These are phyloP conservation scores for Salvia splendens DNA, from an alignment of 257 asterid species.

Conservation along the genomic window DNA sequence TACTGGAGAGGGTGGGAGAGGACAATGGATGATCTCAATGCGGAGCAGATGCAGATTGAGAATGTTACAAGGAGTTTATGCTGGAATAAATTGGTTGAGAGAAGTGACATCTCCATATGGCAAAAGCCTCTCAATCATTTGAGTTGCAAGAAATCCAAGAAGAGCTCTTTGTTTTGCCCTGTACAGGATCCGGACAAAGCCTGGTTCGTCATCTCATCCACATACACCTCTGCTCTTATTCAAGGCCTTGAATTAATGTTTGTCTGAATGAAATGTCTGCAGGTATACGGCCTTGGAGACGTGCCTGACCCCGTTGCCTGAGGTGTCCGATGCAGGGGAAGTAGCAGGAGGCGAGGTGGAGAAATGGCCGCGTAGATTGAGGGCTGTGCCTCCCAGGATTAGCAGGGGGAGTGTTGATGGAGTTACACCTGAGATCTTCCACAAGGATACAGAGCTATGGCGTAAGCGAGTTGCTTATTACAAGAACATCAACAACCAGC, in stretches of 20 bases:
- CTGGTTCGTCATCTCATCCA: slow-evolving; percentile 45
- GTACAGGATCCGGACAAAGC: slow-evolving; percentile 65
- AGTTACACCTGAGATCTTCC: slow-evolving; percentile 40
- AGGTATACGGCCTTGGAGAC: slow-evolving; percentile 73
- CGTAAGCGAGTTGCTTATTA: slow-evolving; percentile 64
- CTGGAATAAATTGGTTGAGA: slow-evolving; percentile 82
- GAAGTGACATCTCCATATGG: slow-evolving; percentile 78
- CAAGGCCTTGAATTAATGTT: too few species aligned
- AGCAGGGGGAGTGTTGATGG: slow-evolving; percentile 55
- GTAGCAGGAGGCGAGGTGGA: slow-evolving; percentile 64
- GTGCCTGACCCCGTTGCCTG: slow-evolving; percentile 71
- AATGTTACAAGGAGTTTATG: slow-evolving; percentile 64
- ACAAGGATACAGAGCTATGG: slow-evolving; percentile 62
- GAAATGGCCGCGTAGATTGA: slow-evolving; percentile 72
- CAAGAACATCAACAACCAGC: slow-evolving; percentile 58
- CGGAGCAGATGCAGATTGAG: slow-evolving; percentile 76
- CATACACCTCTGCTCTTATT: neutral
- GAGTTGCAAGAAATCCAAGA: slow-evolving; percentile 43
- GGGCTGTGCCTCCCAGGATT: slow-evolving; percentile 68
- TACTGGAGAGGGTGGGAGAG: slow-evolving; percentile 82
- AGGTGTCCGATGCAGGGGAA: slow-evolving; percentile 49
- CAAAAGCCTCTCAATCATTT: slow-evolving; percentile 74
- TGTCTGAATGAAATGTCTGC: neutral
- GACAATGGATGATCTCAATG: slow-evolving; percentile 58
- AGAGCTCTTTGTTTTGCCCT: slow-evolving; percentile 51